Conservation (phyloP, 1,139 yeast genomes). For the Yarrowia galli region DNA sequence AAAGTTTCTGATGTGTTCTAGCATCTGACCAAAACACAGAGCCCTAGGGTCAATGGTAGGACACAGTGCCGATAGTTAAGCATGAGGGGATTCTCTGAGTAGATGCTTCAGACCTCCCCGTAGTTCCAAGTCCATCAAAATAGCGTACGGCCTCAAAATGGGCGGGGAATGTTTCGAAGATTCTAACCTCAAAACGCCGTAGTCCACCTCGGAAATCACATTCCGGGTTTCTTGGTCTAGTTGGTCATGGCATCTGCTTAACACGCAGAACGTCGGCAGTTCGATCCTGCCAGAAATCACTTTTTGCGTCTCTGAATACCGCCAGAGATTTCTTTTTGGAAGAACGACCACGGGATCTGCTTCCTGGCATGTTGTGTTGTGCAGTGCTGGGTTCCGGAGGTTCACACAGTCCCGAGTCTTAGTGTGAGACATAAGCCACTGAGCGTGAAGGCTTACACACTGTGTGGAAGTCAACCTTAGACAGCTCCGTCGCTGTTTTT, state of each 20-base stretch:
- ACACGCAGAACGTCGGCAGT: constrained; percentile 99
- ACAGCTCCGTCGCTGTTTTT: too few species aligned
- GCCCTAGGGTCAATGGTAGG: neutral
- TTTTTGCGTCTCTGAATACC: neutral
- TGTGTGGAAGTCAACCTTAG: too few species aligned
- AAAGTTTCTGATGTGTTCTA: too few species aligned
- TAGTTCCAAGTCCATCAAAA: too few species aligned
- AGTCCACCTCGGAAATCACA: neutral
- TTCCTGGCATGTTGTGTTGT: neutral
- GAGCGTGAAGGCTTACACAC: too few species aligned
- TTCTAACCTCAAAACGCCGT: neutral
- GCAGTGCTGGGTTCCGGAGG: neutral
- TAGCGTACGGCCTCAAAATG: neutral
- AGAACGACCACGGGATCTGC: too few species aligned
- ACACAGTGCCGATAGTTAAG: neutral
- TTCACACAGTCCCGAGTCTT: too few species aligned
- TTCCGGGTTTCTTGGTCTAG: constrained; percentile 71
- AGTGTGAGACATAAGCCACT: too few species aligned
- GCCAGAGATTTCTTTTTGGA: neutral
- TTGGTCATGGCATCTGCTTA: constrained; percentile 99
- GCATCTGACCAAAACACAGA: too few species aligned
- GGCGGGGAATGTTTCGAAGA: neutral
- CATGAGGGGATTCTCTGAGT: neutral
- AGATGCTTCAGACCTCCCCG: too few species aligned
- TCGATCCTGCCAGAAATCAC: constrained; percentile 76